Conservation (phyloP, 106 monocot genomes). For the Platanthera zijinensis region DNA sequence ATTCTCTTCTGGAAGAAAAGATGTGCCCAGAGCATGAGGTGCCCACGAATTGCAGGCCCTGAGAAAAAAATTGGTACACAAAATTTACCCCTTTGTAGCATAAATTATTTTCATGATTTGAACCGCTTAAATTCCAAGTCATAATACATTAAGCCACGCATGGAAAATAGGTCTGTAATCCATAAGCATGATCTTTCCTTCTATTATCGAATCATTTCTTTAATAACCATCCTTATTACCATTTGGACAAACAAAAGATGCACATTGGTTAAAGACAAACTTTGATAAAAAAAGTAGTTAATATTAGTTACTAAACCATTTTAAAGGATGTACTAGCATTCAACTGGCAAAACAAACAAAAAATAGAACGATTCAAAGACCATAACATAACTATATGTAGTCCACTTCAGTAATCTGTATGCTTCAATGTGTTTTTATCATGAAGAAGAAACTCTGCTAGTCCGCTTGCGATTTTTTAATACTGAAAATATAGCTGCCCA, state of each 20-base stretch:
- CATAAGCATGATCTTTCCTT: neutral
- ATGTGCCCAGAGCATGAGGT: neutral
- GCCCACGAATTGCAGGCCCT: neutral
- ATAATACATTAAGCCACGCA: neutral
- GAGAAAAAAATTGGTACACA: neutral
- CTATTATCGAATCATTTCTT: neutral
- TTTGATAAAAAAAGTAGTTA: neutral
- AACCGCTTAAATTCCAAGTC: neutral
- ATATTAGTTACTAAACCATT: neutral
- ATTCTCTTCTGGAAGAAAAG: neutral
- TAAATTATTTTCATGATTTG: constrained; percentile 1
- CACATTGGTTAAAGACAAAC: neutral
- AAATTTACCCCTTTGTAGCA: neutral
- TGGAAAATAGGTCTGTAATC: neutral
- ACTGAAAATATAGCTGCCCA: neutral
- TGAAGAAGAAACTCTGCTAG: neutral
- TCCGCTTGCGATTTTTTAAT: neutral
- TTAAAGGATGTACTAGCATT: neutral
- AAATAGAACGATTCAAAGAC: neutral
- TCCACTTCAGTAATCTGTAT: neutral
- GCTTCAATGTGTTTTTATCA: neutral
- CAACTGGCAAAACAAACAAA: neutral
- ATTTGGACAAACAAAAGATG: neutral
- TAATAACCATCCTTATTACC: neutral
- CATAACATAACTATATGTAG: neutral